Base-by-base conservation (phyloP, 176 grass and related monocot species). In the Musa troglodytarum region DNA sequence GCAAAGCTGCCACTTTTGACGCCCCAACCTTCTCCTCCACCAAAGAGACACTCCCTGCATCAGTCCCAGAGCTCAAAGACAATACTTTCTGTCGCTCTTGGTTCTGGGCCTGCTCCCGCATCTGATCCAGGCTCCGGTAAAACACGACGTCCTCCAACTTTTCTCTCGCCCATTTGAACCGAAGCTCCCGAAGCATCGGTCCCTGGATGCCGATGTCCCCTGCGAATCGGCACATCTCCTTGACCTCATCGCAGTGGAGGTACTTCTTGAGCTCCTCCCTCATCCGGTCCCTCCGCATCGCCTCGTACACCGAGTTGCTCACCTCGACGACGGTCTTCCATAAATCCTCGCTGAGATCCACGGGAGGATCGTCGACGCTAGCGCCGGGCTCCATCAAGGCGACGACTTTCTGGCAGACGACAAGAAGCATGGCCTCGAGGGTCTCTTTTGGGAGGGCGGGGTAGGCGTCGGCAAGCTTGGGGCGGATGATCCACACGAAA, bases 141-240 rank as follows among this genome's bases (percentile, higher is more conserved):
- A 91, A 98, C 58, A 93, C 82, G 63, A 90, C 88, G 83, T 98
- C 94, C 16, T 93, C 90, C 5, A 87, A 82, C 80, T 98, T 98
- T 26, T 93, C 90, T 57, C 90, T 84, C 10, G 94, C 90, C 94
- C 94, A 98, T 76, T 98, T 98, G 82, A 98, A 98, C 17, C 90
- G 94, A 53, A 98, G 82, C 82, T 98, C 94, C 29, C 94, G 83
- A 49, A 98, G 94, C 78, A 91, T 84, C 52, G 88, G 59, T 10
- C 94, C 94, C 22, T 84, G 83, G 74, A 98, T 80, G 77, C 94
- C 94, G 0, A 93, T 83, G 34, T 98, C 94, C 13, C 65, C 84
- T 14, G 94, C 90, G 61, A 98, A 98, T 23, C 82, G 86, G 82
- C 88, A 89, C 94, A 93, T 98, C 81, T 91, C 83, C 87, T 98